A percentile compares a stretch with the other conserved stretches of the same genome.
phyloP scores from a whole-genome alignment of 31 red algal species.

The Pterothamnion heteromorphum region DNA sequence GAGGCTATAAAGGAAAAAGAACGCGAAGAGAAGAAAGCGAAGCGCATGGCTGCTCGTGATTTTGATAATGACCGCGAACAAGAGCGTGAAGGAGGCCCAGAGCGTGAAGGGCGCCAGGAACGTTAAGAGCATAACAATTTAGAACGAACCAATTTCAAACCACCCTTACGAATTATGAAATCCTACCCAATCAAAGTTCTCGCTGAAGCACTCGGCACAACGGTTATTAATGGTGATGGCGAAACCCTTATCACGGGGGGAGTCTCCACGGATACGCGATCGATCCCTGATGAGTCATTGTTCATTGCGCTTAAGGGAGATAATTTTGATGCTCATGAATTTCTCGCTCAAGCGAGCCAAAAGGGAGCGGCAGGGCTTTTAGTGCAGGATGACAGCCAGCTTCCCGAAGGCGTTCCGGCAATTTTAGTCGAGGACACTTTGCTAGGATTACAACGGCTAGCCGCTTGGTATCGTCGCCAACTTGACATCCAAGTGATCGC shows the following conservation, averaged over 20 bases:
- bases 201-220: too few species aligned
- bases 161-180: too few species aligned
- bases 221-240: too few species aligned
- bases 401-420: background rate
- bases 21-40: too few species aligned
- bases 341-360: background rate
- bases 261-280: slow-evolving; percentile 25
- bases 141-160: too few species aligned
- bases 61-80: too few species aligned
- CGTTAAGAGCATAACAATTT: too few species aligned
- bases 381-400: background rate
- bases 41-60: too few species aligned
- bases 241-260: background rate
- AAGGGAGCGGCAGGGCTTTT: background rate
- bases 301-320: slow-evolving; percentile 3
- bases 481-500: background rate
- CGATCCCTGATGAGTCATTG: background rate
- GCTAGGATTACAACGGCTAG: background rate
- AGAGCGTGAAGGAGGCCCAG: too few species aligned
- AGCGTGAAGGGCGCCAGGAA: too few species aligned
- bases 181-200: too few species aligned
- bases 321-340: slow-evolving; percentile 42
- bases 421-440: background rate
- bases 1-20: background rate
- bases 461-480: background rate